Evolutionary conservation across 2,329 filamentous ascomycete species (phyloP), one percentile per base, ranked within the genome.

Genomic region (Neonectria faginata): DNA sequence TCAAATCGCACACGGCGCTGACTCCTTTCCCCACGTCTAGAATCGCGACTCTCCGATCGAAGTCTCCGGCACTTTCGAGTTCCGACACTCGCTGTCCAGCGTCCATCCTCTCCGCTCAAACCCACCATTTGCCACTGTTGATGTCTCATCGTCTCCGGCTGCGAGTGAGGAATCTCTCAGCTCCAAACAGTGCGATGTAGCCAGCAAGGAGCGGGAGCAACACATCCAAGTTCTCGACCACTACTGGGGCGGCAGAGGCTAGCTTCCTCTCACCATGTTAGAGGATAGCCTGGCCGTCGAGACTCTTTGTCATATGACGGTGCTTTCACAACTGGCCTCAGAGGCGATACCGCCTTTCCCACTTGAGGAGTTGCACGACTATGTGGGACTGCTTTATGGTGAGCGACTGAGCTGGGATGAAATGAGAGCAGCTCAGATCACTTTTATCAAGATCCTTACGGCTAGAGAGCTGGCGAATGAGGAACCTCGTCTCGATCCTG

Each of bases 171-270:
- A 27, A 16, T 6, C 20, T 2, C 12, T 27, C 20, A 25, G 6
- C 11, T 16, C 18, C 11, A 25, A 47, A 27, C 44, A 27, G 18
- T 14, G 44, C 20, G 44, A 16, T 20, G 20, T 18, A 22, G 4
- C n/a, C 5, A 44, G 41, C 9, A 2, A 44, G 31, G 31, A 33
- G 31, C 22, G 44, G 5, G 44, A 16, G 11, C 20, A 8, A 8
- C 14, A 47, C 20, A 25, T 25, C 44, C 20, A 25, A 25, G 22
- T 25, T 22, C 44, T 47, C 2, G 12, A 47, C 44, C 20, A 22
- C 22, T 47, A 47, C 44, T 47, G 44, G 44, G 22, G 22, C 20
- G 44, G 22, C 22, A 47, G 44, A 22, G 44, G 44, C 44, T 47
- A 47, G 44, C 20, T 27, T 22, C 44, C 44, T 47, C 44, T 5